phyloP scores from a whole-genome alignment of 1,284 basidiomycete genomes.

The Moesziomyces antarcticus region DNA sequence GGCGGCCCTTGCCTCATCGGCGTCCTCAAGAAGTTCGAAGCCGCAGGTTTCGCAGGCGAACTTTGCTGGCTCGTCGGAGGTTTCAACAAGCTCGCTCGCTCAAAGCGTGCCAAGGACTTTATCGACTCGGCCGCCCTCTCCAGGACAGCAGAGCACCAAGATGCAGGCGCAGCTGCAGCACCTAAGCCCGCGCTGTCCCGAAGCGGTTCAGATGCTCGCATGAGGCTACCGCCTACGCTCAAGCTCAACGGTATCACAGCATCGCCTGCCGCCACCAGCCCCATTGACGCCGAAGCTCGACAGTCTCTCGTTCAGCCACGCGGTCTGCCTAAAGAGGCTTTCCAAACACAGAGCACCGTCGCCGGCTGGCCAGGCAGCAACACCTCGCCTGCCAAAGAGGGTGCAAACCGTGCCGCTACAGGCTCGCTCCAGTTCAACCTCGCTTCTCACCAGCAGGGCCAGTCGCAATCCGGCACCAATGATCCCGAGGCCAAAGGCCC shows the following conservation, averaged over 20 bases:
- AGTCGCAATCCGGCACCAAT: conserved; percentile 2
- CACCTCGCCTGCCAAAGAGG: conserved; percentile 19
- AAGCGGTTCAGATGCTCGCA: conserved; percentile 1
- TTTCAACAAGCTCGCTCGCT: conserved; percentile 53
- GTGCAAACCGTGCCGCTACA: conserved; percentile 1
- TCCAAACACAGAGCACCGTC: conserved; percentile 52
- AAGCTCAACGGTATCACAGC: conserved; percentile 27
- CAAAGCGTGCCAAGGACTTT: conserved; percentile 23
- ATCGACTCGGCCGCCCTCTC: conserved; percentile 30
- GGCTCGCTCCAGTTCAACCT: conserved; percentile 22
- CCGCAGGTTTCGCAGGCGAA: conserved; percentile 58
- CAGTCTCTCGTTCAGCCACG: conserved; percentile 57
- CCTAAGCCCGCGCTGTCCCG: background rate
- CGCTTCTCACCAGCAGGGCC: conserved; percentile 17
- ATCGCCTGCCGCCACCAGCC: conserved; percentile 12
- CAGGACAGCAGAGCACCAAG: conserved; percentile 4
- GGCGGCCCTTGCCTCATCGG: conserved; percentile 63
- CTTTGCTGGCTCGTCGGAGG: conserved; percentile 66
- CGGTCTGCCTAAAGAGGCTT: conserved; percentile 60
- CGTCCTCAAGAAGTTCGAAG: conserved; percentile 65
- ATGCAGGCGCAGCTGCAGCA: background rate
- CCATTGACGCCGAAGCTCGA: conserved; percentile 5
- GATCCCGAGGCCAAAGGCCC: background rate
- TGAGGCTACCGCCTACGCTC: conserved; percentile 22
- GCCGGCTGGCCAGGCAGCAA: conserved; percentile 41